A percentile compares a stretch with the other conserved stretches of the same genome.
Conservation (phyloP, 148 eudicot species). For the Rhododendron williamsianum region DNA sequence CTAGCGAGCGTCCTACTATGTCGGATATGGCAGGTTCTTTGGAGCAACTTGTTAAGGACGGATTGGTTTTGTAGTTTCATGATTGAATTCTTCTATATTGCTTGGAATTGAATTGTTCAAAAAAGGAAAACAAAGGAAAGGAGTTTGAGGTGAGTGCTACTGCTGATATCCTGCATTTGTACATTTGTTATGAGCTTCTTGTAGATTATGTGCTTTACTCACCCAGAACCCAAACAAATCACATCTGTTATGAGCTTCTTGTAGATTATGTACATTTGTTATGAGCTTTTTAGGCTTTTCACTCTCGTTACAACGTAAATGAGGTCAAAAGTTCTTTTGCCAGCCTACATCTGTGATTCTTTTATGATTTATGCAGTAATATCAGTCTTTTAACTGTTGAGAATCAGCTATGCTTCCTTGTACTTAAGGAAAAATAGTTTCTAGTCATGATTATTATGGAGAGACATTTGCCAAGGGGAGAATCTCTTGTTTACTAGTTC, state of each 20-base stretch:
- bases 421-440: neutral
- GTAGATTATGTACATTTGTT: conserved; percentile 26
- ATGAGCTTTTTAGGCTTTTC: neutral
- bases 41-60: conserved; percentile 72
- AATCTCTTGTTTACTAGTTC: neutral
- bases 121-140: conserved; percentile 5
- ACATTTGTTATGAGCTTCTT: conserved; percentile 36
- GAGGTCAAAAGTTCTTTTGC: conserved; percentile 18
- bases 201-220: conserved; percentile 30
- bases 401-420: neutral
- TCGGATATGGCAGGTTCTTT: conserved; percentile 49
- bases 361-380: neutral
- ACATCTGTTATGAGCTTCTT: conserved; percentile 34
- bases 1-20: conserved; percentile 61
- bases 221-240: neutral
- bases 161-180: conserved; percentile 34
- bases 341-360: conserved; percentile 1
- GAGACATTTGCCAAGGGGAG: neutral
- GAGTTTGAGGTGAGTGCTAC: conserved; percentile 20
- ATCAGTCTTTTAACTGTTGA: neutral
- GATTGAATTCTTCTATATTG: conserved; percentile 11
- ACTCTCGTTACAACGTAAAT: conserved; percentile 24
- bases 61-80: conserved; percentile 47
- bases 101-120: conserved; percentile 6
- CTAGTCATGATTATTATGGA: no score